phyloP scores from a whole-genome alignment of 805 yeast genomes.

The Monosporozyma servazzii region DNA sequence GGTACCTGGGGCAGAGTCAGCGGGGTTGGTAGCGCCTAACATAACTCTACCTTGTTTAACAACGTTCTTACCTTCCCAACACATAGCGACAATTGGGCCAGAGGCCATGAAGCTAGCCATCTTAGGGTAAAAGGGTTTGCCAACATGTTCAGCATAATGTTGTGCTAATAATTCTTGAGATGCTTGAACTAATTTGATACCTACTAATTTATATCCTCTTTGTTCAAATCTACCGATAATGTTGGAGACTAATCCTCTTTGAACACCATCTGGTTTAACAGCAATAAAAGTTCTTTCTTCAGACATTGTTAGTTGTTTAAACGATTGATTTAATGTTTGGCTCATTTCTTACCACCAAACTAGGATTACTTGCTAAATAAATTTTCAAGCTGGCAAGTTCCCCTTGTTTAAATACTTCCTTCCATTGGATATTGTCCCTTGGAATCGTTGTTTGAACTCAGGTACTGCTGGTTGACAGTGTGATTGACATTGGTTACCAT shows the following conservation, averaged over 20 bases:
- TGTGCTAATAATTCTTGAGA: conserved; percentile 78
- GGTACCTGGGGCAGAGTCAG: conserved; percentile 96
- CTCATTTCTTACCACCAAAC: not conserved
- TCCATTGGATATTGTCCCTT: not conserved
- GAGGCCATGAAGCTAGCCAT: conserved; percentile 92
- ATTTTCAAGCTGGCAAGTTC: no score
- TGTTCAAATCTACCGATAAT: conserved; percentile 90
- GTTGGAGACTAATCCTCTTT: conserved; percentile 89
- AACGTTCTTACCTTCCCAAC: conserved; percentile 99
- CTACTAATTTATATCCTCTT: conserved; percentile 97
- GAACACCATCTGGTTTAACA: conserved; percentile 99
- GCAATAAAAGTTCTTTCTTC: conserved; percentile 87
- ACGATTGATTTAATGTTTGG: not conserved
- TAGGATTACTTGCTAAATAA: no score
- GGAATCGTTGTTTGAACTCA: not conserved
- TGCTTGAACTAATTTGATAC: conserved; percentile 84
- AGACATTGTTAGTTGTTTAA: conserved; percentile 31
- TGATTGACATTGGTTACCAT: not conserved
- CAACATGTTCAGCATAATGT: conserved; percentile 92
- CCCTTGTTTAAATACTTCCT: not conserved
- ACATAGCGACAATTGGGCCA: conserved; percentile 98
- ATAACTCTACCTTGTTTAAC: conserved; percentile 97
- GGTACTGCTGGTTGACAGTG: no score
- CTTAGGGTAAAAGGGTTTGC: conserved; percentile 97
- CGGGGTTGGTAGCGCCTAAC: conserved; percentile 99